Percentiles rank a stretch among this genome's conserved stretches.
Conservation (phyloP, 352 stramenopile species). For the Globisporangium splendens region DNA sequence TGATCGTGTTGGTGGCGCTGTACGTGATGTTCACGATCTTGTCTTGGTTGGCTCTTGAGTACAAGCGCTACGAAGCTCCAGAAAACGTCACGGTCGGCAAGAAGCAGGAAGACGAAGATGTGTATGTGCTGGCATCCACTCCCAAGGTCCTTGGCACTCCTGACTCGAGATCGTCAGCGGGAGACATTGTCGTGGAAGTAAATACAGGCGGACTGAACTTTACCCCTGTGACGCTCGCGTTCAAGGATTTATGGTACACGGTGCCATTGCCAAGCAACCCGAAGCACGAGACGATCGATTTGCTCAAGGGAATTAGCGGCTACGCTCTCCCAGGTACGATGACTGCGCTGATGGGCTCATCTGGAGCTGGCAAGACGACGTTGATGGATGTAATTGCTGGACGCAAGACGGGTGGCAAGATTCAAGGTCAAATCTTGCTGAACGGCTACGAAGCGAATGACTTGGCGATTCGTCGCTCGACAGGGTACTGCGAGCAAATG, state of each 20-base stretch:
- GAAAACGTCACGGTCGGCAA: slow-evolving; percentile 6
- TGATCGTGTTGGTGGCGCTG: slow-evolving; percentile 29
- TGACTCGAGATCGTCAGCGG: no score
- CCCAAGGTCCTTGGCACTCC: neutral
- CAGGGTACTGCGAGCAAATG: slow-evolving; percentile 55
- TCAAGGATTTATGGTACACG: slow-evolving; percentile 4
- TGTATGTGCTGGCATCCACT: no score
- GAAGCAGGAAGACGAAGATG: slow-evolving; percentile 18
- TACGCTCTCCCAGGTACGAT: slow-evolving; percentile 25
- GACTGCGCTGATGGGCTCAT: slow-evolving; percentile 36
- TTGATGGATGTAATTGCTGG: slow-evolving; percentile 88
- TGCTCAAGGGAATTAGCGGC: slow-evolving; percentile 30
- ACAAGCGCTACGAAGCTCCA: slow-evolving; percentile 1
- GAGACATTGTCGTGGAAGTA: slow-evolving; percentile 15
- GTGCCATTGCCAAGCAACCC: slow-evolving; percentile 28
- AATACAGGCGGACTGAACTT: no score
- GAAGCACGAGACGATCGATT: slow-evolving; percentile 22
- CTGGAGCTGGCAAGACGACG: slow-evolving; percentile 29
- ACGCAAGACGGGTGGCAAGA: slow-evolving; percentile 52
- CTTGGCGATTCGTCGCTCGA: slow-evolving; percentile 1
- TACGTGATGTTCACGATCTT: slow-evolving; percentile 14
- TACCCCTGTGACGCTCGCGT: slow-evolving; percentile 16
- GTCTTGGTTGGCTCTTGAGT: neutral
- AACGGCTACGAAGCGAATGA: slow-evolving; percentile 1
- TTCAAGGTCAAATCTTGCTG: slow-evolving; percentile 83